These are phyloP conservation scores for Phytopythium cucurbitacearum DNA, from an alignment of 352 stramenopile species.

Conservation along the genomic window DNA sequence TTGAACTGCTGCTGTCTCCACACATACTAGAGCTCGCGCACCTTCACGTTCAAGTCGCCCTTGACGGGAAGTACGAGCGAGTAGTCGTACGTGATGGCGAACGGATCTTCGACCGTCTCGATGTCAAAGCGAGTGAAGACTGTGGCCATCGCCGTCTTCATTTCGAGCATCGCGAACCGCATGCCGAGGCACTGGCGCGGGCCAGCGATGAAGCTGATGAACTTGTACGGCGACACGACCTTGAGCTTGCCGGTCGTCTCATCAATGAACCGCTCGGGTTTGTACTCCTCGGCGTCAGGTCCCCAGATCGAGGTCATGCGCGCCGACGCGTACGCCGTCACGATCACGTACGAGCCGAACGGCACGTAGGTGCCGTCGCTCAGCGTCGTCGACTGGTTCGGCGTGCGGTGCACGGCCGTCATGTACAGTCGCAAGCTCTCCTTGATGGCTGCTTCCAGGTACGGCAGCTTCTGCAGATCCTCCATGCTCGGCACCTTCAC, in stretches of 20 bases:
- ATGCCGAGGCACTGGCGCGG: slow-evolving; percentile 57
- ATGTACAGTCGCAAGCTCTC: slow-evolving; percentile 71
- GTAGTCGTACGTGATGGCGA: slow-evolving; percentile 32
- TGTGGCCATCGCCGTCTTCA: slow-evolving; percentile 34
- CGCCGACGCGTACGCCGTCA: slow-evolving; percentile 43
- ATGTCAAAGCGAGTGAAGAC: slow-evolving; percentile 39
- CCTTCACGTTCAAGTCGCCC: slow-evolving; percentile 20
- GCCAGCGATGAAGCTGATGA: slow-evolving; percentile 48
- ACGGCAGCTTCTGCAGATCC: slow-evolving; percentile 38
- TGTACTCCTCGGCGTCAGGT: slow-evolving; percentile 33
- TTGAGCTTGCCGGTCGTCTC: slow-evolving; percentile 22
- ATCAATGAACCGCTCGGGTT: slow-evolving; percentile 54
- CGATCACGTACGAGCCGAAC: slow-evolving; percentile 33
- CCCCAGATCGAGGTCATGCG: slow-evolving; percentile 43
- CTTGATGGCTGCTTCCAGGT: slow-evolving; percentile 53
- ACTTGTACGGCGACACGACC: slow-evolving; percentile 41
- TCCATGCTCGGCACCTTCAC: slow-evolving; percentile 23
- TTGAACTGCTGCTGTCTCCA: too few species aligned
- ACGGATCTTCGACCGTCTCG: slow-evolving; percentile 18
- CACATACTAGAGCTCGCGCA: slow-evolving; percentile 8
- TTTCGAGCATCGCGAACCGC: slow-evolving; percentile 40
- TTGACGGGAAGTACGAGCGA: slow-evolving; percentile 32
- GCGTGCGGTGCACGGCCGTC: slow-evolving; percentile 30
- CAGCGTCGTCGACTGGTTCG: slow-evolving; percentile 40
- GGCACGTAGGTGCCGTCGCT: slow-evolving; percentile 41